These are phyloP conservation scores for Neophaeococcomyces aloes DNA, from an alignment of 2,329 filamentous ascomycete species.

Conservation along the genomic window DNA sequence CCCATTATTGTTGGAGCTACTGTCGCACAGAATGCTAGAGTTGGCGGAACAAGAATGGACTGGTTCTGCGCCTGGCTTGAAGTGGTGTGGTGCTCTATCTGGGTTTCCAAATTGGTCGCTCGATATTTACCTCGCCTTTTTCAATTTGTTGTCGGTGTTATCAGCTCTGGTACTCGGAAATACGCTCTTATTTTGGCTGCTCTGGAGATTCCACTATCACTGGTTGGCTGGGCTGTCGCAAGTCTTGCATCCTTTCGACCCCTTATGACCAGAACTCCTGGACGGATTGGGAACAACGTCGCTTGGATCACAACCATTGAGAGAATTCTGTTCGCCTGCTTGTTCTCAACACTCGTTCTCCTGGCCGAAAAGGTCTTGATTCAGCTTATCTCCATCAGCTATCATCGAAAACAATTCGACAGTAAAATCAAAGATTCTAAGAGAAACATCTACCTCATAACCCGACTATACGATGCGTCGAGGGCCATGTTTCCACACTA, in stretches of 20 bases:
- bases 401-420: conserved; percentile 58
- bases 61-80: conserved; percentile 58
- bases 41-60: conserved; percentile 46
- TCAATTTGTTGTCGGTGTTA: conserved; percentile 51
- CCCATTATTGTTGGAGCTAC: conserved; percentile 54
- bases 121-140: conserved; percentile 50
- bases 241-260: conserved; percentile 50
- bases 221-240: conserved; percentile 50
- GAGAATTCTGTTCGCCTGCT: conserved; percentile 47
- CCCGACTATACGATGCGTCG: conserved; percentile 82
- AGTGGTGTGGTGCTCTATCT: conserved; percentile 53
- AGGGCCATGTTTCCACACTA: conserved; percentile 83
- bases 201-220: conserved; percentile 50
- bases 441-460: conserved; percentile 68
- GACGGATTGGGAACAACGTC: conserved; percentile 24
- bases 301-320: conserved; percentile 47
- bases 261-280: conserved; percentile 36
- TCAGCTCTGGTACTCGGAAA: conserved; percentile 54
- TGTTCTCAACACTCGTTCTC: conserved; percentile 48
- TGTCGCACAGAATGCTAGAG: conserved; percentile 35
- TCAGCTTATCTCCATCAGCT: conserved; percentile 57
- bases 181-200: conserved; percentile 49
- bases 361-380: conserved; percentile 50
- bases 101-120: conserved; percentile 51
- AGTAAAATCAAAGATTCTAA: conserved; percentile 78